Evolutionary conservation across 257 asterid species (phyloP).

Genomic region (Orobanche coerulescens): DNA sequence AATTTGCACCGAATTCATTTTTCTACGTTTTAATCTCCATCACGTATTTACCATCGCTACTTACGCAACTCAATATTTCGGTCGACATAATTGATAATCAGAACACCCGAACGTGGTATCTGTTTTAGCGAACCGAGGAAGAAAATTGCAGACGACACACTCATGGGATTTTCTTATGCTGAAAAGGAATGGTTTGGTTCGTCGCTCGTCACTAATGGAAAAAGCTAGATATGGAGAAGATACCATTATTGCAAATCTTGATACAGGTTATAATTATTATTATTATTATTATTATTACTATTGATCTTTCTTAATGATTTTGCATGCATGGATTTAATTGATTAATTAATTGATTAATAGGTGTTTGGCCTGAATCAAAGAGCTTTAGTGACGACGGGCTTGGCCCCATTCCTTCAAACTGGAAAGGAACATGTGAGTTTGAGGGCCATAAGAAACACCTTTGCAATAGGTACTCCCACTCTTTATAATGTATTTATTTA

Average conservation of each 20-base stretch:
- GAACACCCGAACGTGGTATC: constrained; percentile 63
- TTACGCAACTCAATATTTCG: no score
- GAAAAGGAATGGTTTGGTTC: constrained; percentile 35
- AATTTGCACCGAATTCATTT: not conserved
- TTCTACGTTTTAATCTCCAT: no score
- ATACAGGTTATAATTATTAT: constrained; percentile 37
- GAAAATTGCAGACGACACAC: constrained; percentile 59
- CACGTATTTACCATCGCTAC: no score
- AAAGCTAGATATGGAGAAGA: constrained; percentile 55
- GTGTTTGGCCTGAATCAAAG: constrained; percentile 81
- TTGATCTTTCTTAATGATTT: not conserved
- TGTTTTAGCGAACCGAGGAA: constrained; percentile 37
- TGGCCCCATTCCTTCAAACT: constrained; percentile 67
- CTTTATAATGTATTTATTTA: not conserved
- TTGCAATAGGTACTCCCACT: constrained; percentile 52
- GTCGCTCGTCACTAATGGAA: constrained; percentile 40
- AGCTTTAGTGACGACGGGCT: constrained; percentile 59
- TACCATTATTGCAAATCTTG: constrained; percentile 59
- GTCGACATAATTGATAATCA: not conserved
- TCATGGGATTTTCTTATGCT: constrained; percentile 67
- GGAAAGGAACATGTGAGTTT: constrained; percentile 65
- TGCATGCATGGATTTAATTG: no score
- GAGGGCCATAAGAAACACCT: constrained; percentile 1
- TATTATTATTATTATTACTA: not conserved
- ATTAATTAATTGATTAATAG: constrained; percentile 8